Conservation (phyloP, 495 filamentous ascomycete species). For the Thozetella sp. region DNA sequence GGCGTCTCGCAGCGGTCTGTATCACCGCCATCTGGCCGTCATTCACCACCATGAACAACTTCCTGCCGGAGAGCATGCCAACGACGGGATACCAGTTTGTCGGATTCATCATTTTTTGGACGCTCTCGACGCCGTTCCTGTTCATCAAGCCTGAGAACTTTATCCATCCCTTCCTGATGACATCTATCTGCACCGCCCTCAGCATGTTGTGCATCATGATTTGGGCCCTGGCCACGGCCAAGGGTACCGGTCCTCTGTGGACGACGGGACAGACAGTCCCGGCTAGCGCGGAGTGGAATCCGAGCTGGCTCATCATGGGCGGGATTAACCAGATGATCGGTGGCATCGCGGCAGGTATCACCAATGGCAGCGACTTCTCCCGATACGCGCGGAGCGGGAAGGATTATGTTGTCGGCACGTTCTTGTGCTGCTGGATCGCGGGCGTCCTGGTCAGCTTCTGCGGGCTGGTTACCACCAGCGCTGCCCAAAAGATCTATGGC, state of each 20-base stretch:
- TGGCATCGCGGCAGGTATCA: conserved; percentile 36
- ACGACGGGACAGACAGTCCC: conserved; percentile 19
- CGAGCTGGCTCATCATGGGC: conserved; percentile 33
- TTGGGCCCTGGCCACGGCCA: conserved; percentile 32
- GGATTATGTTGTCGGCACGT: conserved; percentile 31
- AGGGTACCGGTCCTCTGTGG: conserved; percentile 30
- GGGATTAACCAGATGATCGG: conserved; percentile 33
- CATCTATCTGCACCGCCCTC: conserved; percentile 23
- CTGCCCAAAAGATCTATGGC: conserved; percentile 37
- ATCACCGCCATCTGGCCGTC: conserved; percentile 41
- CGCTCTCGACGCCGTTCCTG: conserved; percentile 34
- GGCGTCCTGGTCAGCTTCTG: conserved; percentile 26
- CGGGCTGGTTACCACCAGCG: conserved; percentile 34
- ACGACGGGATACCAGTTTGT: conserved; percentile 42
- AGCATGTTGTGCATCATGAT: conserved; percentile 38
- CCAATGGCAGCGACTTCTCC: conserved; percentile 40
- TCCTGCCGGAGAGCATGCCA: conserved; percentile 33
- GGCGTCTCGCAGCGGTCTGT: conserved; percentile 28
- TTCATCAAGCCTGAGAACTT: conserved; percentile 44
- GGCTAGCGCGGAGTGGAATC: conserved; percentile 15
- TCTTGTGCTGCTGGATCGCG: conserved; percentile 29
- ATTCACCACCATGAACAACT: conserved; percentile 39
- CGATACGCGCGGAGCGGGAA: conserved; percentile 25
- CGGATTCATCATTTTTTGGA: conserved; percentile 40
- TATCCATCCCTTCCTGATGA: conserved; percentile 32